These are phyloP conservation scores for Phytopythium sindhum DNA, from an alignment of 352 stramenopile genomes.

Conservation along the genomic window DNA sequence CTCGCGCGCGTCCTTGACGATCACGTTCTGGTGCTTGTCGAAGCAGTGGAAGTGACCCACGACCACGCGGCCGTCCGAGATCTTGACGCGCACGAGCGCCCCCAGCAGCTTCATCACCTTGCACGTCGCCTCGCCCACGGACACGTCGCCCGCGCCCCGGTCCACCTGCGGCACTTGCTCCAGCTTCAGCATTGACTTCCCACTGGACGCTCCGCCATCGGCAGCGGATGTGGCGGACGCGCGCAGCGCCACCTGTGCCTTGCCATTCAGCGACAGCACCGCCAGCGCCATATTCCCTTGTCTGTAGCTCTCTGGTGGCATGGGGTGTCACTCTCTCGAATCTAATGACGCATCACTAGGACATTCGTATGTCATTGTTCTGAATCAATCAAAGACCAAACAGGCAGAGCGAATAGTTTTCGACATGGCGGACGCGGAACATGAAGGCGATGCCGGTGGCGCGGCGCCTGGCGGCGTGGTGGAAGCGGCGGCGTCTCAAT, in stretches of 20 bases:
- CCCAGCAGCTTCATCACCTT: slow-evolving; percentile 62
- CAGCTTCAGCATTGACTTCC: neutral
- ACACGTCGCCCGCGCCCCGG: neutral
- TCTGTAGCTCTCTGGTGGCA: no score
- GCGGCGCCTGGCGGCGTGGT: neutral
- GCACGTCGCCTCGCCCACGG: slow-evolving; percentile 41
- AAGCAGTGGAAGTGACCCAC: slow-evolving; percentile 73
- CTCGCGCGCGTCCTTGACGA: slow-evolving; percentile 66
- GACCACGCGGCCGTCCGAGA: slow-evolving; percentile 67
- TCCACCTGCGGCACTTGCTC: slow-evolving; percentile 20
- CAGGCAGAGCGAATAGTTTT: no score
- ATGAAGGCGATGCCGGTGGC: neutral
- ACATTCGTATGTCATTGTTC: no score
- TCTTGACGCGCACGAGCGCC: slow-evolving; percentile 51
- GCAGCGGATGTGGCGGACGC: slow-evolving; percentile 2
- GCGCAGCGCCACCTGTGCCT: slow-evolving; percentile 41
- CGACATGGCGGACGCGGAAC: neutral
- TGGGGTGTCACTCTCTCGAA: no score
- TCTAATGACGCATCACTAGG: no score
- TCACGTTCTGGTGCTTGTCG: slow-evolving; percentile 83
- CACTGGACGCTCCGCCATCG: neutral
- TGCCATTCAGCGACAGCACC: slow-evolving; percentile 62
- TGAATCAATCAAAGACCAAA: no score
- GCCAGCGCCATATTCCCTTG: slow-evolving; percentile 23
- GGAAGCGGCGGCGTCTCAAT: neutral